phyloP scores from a whole-genome alignment of 2,329 filamentous ascomycete genomes.

The Xylariomycetidae sp. region DNA sequence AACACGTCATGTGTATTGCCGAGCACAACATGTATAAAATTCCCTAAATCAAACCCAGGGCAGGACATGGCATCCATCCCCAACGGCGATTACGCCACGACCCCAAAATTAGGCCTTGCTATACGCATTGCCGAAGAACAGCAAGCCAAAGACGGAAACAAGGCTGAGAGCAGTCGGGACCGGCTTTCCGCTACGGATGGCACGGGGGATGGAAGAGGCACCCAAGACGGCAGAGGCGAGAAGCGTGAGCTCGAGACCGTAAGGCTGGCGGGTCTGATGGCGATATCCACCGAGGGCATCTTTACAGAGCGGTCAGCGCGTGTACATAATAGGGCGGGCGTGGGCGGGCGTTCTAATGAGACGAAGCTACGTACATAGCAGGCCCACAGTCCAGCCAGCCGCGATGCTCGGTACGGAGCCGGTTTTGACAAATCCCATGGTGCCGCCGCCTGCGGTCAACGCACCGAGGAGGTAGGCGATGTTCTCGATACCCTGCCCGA shows the following conservation, averaged over 20 bases:
- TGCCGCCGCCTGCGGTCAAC: constrained; percentile 81
- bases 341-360: no score
- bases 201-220: constrained; percentile 80
- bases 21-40: no score
- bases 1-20: no score
- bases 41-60: no score
- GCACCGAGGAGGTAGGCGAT: constrained; percentile 75
- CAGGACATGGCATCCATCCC: no score
- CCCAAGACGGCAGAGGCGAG: constrained; percentile 82
- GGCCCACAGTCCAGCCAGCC: constrained; percentile 78
- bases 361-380: constrained; percentile 44
- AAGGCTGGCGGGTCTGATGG: constrained; percentile 68
- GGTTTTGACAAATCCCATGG: constrained; percentile 79
- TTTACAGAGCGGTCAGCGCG: constrained; percentile 18
- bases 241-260: constrained; percentile 84
- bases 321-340: not conserved
- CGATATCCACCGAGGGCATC: constrained; percentile 79
- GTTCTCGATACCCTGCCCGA: constrained; percentile 47
- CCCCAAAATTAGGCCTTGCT: constrained; percentile 34
- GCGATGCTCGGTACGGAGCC: constrained; percentile 81
- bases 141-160: constrained; percentile 72
- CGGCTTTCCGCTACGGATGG: constrained; percentile 77
- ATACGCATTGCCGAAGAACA: constrained; percentile 72
- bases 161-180: constrained; percentile 76
- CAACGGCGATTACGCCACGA: no score